Percentiles rank a stretch among this genome's conserved stretches.
Evolutionary conservation across 129 eudicot genomes (phyloP).

Genomic region (Pseudognaphalium luteoalbum): DNA sequence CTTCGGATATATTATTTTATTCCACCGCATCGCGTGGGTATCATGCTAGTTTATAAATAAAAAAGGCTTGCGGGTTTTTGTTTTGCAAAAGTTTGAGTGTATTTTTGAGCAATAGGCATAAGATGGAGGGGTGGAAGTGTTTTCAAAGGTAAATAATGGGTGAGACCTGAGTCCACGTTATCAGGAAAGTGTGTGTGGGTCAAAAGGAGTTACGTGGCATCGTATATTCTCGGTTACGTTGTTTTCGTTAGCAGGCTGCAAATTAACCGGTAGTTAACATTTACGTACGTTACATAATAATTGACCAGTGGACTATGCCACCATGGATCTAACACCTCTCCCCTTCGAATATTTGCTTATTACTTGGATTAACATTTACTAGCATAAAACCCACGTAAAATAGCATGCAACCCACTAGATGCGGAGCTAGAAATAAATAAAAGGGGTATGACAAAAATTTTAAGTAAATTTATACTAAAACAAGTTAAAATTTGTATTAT

Average conservation of each 20-base stretch:
- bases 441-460: too few species aligned
- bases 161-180: conserved; percentile 47
- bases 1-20: too few species aligned
- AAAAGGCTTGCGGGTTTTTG: not conserved
- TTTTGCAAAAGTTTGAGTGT: not conserved
- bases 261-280: not conserved
- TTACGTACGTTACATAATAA: not conserved
- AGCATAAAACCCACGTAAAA: too few species aligned
- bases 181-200: conserved; percentile 24
- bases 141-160: conserved; percentile 10
- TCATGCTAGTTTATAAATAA: too few species aligned
- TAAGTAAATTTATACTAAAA: too few species aligned
- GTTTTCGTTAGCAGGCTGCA: conserved; percentile 30
- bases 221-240: conserved; percentile 40
- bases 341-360: too few species aligned
- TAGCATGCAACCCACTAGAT: too few species aligned
- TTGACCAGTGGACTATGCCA: not conserved
- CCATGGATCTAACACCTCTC: not conserved
- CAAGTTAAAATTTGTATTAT: too few species aligned
- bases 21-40: too few species aligned
- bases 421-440: too few species aligned
- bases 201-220: conserved; percentile 50
- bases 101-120: not conserved
- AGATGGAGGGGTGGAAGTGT: conserved; percentile 17
- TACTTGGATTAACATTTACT: too few species aligned